Evolutionary conservation across 768 basidiomycete genomes (phyloP).

Genomic region (Plicaturopsis crispa): DNA sequence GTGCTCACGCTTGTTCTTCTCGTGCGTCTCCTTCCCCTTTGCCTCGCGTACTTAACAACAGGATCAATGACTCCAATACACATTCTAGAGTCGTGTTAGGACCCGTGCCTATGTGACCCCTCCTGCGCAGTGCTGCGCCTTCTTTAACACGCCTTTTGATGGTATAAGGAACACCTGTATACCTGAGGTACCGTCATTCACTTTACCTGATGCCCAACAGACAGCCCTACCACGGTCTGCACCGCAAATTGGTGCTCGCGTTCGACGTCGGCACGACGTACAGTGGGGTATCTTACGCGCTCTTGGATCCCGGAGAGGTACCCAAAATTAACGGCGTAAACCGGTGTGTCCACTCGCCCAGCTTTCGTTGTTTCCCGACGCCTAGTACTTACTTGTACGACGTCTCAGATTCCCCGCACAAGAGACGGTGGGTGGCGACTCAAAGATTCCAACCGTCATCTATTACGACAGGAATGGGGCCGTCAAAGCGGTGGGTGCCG

Average conservation of each 20-base stretch:
- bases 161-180: too few species aligned
- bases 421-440: conserved; percentile 36
- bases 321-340: conserved; percentile 39
- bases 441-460: conserved; percentile 40
- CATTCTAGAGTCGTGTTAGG: too few species aligned
- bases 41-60: too few species aligned
- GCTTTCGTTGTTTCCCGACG: conserved; percentile 15
- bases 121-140: too few species aligned
- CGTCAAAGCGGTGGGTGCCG: conserved; percentile 35
- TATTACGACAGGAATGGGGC: conserved; percentile 36
- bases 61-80: too few species aligned
- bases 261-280: conserved; percentile 48
- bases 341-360: conserved; percentile 19
- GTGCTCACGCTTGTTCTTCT: too few species aligned
- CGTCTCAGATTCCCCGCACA: conserved; percentile 35
- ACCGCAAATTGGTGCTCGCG: conserved; percentile 36
- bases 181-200: too few species aligned
- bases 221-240: conserved; percentile 30
- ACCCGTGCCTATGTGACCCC: too few species aligned
- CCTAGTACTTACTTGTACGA: conserved; percentile 11
- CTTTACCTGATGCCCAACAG: conserved; percentile 21
- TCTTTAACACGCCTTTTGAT: too few species aligned
- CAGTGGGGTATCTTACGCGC: conserved; percentile 38
- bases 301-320: conserved; percentile 27
- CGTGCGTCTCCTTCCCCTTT: too few species aligned